Evolutionary conservation across 2,329 filamentous ascomycete genomes (phyloP).

Genomic region (Endocalyx cinctus): DNA sequence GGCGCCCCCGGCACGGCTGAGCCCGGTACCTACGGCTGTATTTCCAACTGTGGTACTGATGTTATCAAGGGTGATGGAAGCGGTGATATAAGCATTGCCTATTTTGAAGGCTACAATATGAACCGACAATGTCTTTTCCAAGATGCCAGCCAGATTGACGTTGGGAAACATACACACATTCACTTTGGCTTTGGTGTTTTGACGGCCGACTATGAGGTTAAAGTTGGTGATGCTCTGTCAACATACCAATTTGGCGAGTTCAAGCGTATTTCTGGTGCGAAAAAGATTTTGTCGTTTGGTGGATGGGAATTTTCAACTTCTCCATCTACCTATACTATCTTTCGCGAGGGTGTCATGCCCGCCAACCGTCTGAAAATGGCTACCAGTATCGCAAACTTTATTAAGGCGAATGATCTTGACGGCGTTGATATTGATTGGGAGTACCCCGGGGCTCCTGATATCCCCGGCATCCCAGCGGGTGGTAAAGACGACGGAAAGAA

Average conservation of each 20-base stretch:
- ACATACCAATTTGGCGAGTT: constrained; percentile 12
- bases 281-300: constrained; percentile 15
- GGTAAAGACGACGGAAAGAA: constrained; percentile 23
- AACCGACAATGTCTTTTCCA: constrained; percentile 12
- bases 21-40: constrained; percentile 22
- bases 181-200: constrained; percentile 13
- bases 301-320: constrained; percentile 15
- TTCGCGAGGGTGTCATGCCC: constrained; percentile 8
- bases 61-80: no score
- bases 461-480: constrained; percentile 9
- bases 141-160: constrained; percentile 7
- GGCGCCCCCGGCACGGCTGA: constrained; percentile 19
- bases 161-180: constrained; percentile 14
- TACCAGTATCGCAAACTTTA: constrained; percentile 18
- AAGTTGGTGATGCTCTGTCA: constrained; percentile 8
- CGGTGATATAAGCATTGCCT: no score
- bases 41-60: constrained; percentile 17
- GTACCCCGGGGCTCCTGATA: constrained; percentile 20
- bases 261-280: constrained; percentile 9
- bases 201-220: constrained; percentile 3
- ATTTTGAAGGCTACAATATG: constrained; percentile 13
- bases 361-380: constrained; percentile 10
- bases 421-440: constrained; percentile 35
- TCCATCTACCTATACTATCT: constrained; percentile 12
- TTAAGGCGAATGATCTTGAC: constrained; percentile 20